A percentile compares a stretch with the other conserved stretches of the same genome.
Evolutionary conservation across 768 basidiomycete genomes (phyloP).

Genomic region (Lactarius vividus): DNA sequence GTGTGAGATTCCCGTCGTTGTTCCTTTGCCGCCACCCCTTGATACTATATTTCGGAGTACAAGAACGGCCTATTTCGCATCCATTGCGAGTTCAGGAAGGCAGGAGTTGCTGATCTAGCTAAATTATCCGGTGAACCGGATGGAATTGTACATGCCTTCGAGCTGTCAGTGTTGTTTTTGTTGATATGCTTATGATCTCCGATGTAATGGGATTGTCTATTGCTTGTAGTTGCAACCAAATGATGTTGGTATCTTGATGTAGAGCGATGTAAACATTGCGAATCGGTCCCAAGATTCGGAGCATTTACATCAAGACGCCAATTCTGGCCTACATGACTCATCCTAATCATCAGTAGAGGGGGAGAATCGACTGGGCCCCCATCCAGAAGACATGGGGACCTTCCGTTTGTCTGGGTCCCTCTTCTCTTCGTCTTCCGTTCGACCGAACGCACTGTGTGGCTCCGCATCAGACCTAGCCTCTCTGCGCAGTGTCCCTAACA

Average conservation of each 20-base stretch:
- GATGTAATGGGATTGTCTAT: background rate
- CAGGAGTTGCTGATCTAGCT: background rate
- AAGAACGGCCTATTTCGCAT: background rate
- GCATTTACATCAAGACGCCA: background rate
- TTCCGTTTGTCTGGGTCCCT: background rate
- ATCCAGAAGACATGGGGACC: too few species aligned
- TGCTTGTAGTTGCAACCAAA: background rate
- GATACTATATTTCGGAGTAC: background rate
- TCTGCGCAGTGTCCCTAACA: slow-evolving; percentile 7
- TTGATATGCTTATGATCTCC: background rate
- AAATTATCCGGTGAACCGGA: too few species aligned
- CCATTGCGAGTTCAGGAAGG: background rate
- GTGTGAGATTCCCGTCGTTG: too few species aligned
- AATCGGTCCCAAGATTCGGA: background rate
- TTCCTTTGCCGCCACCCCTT: too few species aligned
- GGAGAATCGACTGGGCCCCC: too few species aligned
- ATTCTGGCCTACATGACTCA: background rate
- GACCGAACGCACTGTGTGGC: background rate
- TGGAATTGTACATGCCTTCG: background rate
- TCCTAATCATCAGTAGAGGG: background rate
- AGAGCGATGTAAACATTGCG: background rate
- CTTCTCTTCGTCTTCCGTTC: background rate
- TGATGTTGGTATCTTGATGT: background rate
- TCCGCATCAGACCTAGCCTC: slow-evolving; percentile 8
- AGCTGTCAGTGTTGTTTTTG: background rate